A percentile compares a stretch with the other conserved stretches of the same genome.
These are phyloP conservation scores for Botrytis paeoniae DNA, from an alignment of 2,329 filamentous ascomycete species.

Conservation along the genomic window DNA sequence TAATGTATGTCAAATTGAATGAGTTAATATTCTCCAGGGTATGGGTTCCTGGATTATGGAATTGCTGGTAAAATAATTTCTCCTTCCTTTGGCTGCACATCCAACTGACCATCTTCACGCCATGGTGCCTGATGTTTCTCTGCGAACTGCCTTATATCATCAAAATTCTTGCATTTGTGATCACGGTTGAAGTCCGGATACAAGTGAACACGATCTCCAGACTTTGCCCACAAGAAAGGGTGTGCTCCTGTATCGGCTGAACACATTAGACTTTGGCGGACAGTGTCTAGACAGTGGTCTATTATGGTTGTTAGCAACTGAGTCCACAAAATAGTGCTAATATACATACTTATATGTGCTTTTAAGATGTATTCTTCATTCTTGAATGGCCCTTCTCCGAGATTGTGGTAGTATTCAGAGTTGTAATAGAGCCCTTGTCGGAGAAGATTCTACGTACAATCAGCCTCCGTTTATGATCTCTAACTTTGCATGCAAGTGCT, in stretches of 20 bases:
- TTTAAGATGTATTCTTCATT: slow-evolving; percentile 49
- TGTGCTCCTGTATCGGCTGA: slow-evolving; percentile 50
- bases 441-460: slow-evolving; percentile 43
- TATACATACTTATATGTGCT: slow-evolving; percentile 42
- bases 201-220: slow-evolving; percentile 38
- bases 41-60: slow-evolving; percentile 24
- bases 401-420: slow-evolving; percentile 48
- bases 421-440: slow-evolving; percentile 52
- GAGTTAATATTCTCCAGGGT: neutral
- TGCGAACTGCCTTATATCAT: slow-evolving; percentile 50
- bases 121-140: slow-evolving; percentile 44
- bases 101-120: slow-evolving; percentile 31
- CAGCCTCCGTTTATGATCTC: neutral
- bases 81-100: slow-evolving; percentile 28
- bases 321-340: neutral
- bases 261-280: slow-evolving; percentile 56
- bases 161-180: slow-evolving; percentile 52
- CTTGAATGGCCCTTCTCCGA: slow-evolving; percentile 46
- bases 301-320: neutral
- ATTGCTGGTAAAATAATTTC: slow-evolving; percentile 29
- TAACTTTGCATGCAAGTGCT: neutral
- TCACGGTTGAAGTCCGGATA: slow-evolving; percentile 55
- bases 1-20: neutral
- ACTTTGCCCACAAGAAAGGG: slow-evolving; percentile 53
- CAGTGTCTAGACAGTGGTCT: slow-evolving; percentile 53